A percentile compares a stretch with the other conserved stretches of the same genome.
Conservation (phyloP, 257 asterid genomes). For the Solanum neorickii region DNA sequence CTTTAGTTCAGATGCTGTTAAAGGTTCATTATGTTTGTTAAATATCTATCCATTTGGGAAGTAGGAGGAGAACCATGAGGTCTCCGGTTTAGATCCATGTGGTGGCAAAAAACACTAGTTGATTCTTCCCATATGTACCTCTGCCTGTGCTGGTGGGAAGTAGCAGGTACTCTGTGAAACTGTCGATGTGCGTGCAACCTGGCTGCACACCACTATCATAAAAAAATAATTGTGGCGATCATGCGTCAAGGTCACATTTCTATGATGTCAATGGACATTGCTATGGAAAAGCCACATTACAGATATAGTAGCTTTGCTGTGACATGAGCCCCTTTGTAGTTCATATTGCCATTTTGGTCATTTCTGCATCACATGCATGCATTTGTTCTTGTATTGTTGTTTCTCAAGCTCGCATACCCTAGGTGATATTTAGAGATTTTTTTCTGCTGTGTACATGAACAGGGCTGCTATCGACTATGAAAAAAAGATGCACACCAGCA, state of each 20-base stretch:
- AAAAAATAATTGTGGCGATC: background rate
- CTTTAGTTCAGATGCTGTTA: background rate
- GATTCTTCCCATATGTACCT: background rate
- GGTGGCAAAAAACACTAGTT: background rate
- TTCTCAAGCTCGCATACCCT: background rate
- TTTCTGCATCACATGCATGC: background rate
- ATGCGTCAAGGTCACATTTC: background rate
- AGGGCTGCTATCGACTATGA: slow-evolving; percentile 80
- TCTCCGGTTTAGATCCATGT: background rate
- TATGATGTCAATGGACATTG: background rate
- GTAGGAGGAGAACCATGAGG: background rate
- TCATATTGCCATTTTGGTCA: background rate
- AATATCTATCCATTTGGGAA: background rate
- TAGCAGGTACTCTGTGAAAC: background rate
- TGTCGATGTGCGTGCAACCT: background rate
- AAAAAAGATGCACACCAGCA: slow-evolving; percentile 39
- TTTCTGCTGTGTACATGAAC: slow-evolving; percentile 12
- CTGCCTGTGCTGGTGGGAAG: background rate
- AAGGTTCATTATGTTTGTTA: background rate
- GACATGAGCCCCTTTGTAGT: background rate
- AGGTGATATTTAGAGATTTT: background rate
- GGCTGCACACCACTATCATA: no score
- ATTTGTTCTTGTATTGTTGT: background rate
- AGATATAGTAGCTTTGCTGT: background rate
- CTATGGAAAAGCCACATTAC: background rate